A percentile compares a stretch with the other conserved stretches of the same genome.
Conservation (phyloP, 2,329 filamentous ascomycete species). For the Fusarium kyushuense region DNA sequence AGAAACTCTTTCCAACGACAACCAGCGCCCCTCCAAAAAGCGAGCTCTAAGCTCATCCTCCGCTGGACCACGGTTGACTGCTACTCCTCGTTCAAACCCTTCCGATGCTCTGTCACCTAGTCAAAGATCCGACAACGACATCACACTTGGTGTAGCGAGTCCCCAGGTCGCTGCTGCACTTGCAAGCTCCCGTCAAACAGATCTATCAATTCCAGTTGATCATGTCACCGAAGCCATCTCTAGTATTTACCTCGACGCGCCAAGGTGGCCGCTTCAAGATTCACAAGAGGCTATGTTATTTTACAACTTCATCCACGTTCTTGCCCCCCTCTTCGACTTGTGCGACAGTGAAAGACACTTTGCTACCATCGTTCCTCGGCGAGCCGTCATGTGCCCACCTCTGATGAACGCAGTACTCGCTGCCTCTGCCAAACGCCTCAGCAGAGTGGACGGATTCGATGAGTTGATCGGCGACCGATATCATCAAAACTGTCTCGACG, state of each 20-base stretch:
- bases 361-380: slow-evolving; percentile 46
- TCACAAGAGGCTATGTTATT: slow-evolving; percentile 48
- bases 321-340: slow-evolving; percentile 48
- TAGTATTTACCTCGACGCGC: slow-evolving; percentile 40
- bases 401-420: slow-evolving; percentile 48
- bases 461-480: slow-evolving; percentile 44
- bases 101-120: slow-evolving; percentile 31
- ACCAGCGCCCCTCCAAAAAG: slow-evolving; percentile 37
- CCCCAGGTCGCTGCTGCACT: slow-evolving; percentile 20
- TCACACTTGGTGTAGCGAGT: slow-evolving; percentile 16
- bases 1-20: slow-evolving; percentile 1
- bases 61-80: slow-evolving; percentile 24
- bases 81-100: slow-evolving; percentile 25
- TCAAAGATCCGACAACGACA: slow-evolving; percentile 22
- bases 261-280: slow-evolving; percentile 43
- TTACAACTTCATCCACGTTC: slow-evolving; percentile 43
- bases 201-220: slow-evolving; percentile 23
- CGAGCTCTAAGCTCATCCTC: slow-evolving; percentile 41
- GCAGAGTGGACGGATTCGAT: slow-evolving; percentile 41
- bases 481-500: slow-evolving; percentile 47
- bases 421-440: slow-evolving; percentile 46
- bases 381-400: slow-evolving; percentile 46
- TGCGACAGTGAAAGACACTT: slow-evolving; percentile 49
- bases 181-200: slow-evolving; percentile 17
- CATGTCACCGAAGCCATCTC: slow-evolving; percentile 38